phyloP scores from a whole-genome alignment of 768 basidiomycete species.

The Strobilomyces echinocephalus region DNA sequence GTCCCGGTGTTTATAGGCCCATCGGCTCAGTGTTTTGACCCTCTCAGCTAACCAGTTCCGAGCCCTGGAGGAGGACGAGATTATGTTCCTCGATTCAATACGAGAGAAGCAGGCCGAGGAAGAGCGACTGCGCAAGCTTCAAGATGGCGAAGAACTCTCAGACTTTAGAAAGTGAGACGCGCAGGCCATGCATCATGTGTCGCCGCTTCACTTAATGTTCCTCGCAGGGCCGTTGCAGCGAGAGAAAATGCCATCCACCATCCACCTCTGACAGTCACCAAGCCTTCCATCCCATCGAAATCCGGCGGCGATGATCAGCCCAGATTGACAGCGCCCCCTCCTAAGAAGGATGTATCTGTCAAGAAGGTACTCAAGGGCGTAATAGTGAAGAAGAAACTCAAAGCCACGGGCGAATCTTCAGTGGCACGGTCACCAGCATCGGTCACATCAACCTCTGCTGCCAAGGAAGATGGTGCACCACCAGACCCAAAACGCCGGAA shows the following conservation, averaged over 20 bases:
- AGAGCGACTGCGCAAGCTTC: constrained; percentile 67
- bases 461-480: constrained; percentile 24
- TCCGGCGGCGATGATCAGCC: constrained; percentile 24
- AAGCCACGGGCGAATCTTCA: constrained; percentile 25
- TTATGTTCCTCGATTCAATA: constrained; percentile 82
- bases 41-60: constrained; percentile 78
- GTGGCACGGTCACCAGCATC: constrained; percentile 12
- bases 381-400: constrained; percentile 71
- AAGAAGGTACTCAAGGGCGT: constrained; percentile 75
- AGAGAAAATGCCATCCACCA: constrained; percentile 49
- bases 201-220: constrained; percentile 9
- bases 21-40: constrained; percentile 5
- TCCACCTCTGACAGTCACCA: constrained; percentile 30
- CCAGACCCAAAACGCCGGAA: constrained; percentile 60
- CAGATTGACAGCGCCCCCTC: constrained; percentile 26
- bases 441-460: constrained; percentile 7
- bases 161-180: constrained; percentile 68
- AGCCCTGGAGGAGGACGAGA: constrained; percentile 85
- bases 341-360: constrained; percentile 49
- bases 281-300: constrained; percentile 30
- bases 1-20: constrained; percentile 2
- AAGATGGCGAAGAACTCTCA: constrained; percentile 75
- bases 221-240: constrained; percentile 62
- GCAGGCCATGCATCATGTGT: neutral
- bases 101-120: constrained; percentile 71